A percentile compares a stretch with the other conserved stretches of the same genome.
Evolutionary conservation across 208 protist genomes (phyloP).

Genomic region (Endotrypanum monterogeii): DNA sequence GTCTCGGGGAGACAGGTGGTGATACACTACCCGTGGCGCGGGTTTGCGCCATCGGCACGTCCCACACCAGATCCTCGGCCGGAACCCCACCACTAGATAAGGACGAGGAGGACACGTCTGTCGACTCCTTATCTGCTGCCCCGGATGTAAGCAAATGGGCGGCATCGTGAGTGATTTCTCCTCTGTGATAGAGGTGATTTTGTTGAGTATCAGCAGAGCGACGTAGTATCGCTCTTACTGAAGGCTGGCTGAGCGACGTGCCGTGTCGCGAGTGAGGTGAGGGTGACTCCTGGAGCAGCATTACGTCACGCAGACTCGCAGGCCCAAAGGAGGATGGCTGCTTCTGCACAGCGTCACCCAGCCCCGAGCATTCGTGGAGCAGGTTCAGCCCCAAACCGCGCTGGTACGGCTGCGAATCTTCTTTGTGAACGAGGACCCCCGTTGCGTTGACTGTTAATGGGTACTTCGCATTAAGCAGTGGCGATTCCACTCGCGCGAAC

Average conservation of each 20-base stretch:
- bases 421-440: neutral
- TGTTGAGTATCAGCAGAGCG: neutral
- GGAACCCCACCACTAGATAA: slow-evolving; percentile 25
- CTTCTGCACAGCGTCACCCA: neutral
- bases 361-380: neutral
- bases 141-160: neutral
- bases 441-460: neutral
- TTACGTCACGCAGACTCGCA: slow-evolving; percentile 26
- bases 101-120: slow-evolving; percentile 1
- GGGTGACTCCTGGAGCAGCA: slow-evolving; percentile 19
- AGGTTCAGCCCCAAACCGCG: neutral
- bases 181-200: neutral
- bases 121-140: neutral
- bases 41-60: slow-evolving; percentile 1
- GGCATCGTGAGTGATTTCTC: neutral
- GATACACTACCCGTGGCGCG: neutral
- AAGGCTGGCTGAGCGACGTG: neutral
- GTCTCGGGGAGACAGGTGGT: neutral
- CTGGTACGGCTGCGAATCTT: neutral
- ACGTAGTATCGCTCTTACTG: neutral
- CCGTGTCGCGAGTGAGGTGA: neutral
- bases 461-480: neutral
- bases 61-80: slow-evolving; percentile 29
- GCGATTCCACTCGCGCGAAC: slow-evolving; percentile 8
- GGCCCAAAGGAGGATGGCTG: slow-evolving; percentile 1